Evolutionary conservation across 306 rosid genomes (phyloP).

Genomic region (Phaseolus lunatus): DNA sequence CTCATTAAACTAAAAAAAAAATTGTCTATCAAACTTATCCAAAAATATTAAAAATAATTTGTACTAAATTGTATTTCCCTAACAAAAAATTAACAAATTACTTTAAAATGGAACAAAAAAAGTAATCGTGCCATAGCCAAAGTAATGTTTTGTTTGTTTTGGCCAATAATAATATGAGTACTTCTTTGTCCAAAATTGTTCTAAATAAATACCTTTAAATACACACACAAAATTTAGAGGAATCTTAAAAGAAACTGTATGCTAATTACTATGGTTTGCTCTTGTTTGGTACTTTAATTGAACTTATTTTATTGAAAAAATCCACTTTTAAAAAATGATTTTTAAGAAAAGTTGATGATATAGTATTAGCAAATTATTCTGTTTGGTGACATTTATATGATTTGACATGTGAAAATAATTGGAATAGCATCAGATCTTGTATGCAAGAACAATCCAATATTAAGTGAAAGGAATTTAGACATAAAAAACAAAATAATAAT

Average conservation of each 20-base stretch:
- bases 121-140: background rate
- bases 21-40: too few species aligned
- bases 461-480: slow-evolving; percentile 33
- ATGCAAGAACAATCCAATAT: slow-evolving; percentile 22
- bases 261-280: background rate
- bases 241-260: background rate
- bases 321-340: background rate
- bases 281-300: background rate
- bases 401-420: slow-evolving; percentile 42
- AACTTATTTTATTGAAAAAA: background rate
- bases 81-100: background rate
- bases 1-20: too few species aligned
- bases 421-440: slow-evolving; percentile 27
- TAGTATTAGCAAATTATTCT: background rate
- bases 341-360: background rate
- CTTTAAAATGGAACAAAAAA: background rate
- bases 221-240: background rate
- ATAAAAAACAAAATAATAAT: slow-evolving; percentile 39
- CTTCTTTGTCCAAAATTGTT: background rate
- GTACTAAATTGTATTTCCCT: background rate
- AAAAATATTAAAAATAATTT: too few species aligned
- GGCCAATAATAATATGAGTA: background rate
- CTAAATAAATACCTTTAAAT: background rate
- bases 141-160: background rate
- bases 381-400: slow-evolving; percentile 20